A percentile compares a stretch with the other conserved stretches of the same genome.
phyloP scores from a whole-genome alignment of 805 yeast species.

The Lipomyces anomalus region DNA sequence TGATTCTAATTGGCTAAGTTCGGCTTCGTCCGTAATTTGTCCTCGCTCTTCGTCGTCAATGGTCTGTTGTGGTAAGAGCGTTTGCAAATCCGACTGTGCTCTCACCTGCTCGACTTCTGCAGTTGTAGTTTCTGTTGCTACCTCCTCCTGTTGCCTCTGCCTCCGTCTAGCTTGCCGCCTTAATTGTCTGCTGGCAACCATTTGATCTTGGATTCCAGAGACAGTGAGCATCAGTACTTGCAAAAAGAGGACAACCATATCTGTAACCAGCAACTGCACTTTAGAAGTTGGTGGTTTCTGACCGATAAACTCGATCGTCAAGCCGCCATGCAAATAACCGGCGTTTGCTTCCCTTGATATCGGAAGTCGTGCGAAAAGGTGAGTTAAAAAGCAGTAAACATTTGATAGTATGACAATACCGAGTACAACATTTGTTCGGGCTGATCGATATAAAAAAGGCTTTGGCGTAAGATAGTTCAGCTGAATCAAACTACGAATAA shows the following conservation, averaged over 20 bases:
- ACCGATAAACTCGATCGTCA: slow-evolving; percentile 24
- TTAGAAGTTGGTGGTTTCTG: slow-evolving; percentile 20
- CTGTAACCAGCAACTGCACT: slow-evolving; percentile 6
- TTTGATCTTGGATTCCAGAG: not conserved
- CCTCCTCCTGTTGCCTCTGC: not conserved
- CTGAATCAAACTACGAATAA: slow-evolving; percentile 20
- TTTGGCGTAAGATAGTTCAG: slow-evolving; percentile 26
- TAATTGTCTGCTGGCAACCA: not conserved
- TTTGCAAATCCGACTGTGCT: slow-evolving; percentile 2
- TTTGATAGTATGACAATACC: slow-evolving; percentile 11
- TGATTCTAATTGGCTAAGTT: not conserved
- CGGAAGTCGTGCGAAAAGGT: slow-evolving; percentile 14
- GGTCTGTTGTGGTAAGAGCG: slow-evolving; percentile 5
- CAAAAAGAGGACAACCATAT: slow-evolving; percentile 7
- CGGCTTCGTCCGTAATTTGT: not conserved
- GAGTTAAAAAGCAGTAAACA: slow-evolving; percentile 16
- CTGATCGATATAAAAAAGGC: slow-evolving; percentile 15
- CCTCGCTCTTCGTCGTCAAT: slow-evolving; percentile 17
- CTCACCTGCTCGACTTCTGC: not conserved
- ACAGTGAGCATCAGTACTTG: slow-evolving; percentile 10
- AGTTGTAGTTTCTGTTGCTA: not conserved
- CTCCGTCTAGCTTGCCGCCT: not conserved
- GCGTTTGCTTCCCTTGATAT: slow-evolving; percentile 16
- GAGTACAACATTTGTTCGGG: slow-evolving; percentile 8
- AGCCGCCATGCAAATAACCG: slow-evolving; percentile 24